phyloP scores from a whole-genome alignment of 2,329 filamentous ascomycete genomes.

The Meredithiella fracta region DNA sequence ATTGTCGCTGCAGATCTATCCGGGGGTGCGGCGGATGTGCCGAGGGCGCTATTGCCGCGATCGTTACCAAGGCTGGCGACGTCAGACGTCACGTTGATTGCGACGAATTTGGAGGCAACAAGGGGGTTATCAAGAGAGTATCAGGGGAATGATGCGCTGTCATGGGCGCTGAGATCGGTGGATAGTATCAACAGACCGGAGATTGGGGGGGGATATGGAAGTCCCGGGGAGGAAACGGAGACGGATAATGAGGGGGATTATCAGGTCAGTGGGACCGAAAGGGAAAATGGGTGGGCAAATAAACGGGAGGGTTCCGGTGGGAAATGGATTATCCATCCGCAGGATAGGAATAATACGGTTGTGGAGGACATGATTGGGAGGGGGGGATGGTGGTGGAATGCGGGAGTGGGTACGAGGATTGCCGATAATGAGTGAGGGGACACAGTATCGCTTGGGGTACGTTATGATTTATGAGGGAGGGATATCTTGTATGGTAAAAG shows the following conservation, averaged over 20 bases:
- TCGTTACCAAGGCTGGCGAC: not conserved
- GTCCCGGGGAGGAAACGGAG: not conserved
- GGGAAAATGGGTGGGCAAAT: not conserved
- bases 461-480: too few species aligned
- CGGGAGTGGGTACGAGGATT: too few species aligned
- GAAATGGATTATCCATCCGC: not conserved
- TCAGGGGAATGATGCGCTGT: not conserved
- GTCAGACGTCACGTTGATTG: not conserved
- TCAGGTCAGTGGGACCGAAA: not conserved
- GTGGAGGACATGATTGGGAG: too few species aligned
- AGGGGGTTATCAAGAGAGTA: not conserved
- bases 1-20: not conserved
- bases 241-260: not conserved
- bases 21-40: not conserved
- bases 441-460: too few species aligned
- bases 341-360: too few species aligned
- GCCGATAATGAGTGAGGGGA: too few species aligned
- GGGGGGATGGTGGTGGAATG: too few species aligned
- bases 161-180: not conserved
- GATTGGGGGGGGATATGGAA: not conserved
- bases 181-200: not conserved
- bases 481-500: not conserved
- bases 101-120: not conserved
- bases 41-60: not conserved
- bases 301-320: not conserved